Evolutionary conservation across 2,329 filamentous ascomycete species (phyloP).

Genomic region (Trichoderma lentiforme): DNA sequence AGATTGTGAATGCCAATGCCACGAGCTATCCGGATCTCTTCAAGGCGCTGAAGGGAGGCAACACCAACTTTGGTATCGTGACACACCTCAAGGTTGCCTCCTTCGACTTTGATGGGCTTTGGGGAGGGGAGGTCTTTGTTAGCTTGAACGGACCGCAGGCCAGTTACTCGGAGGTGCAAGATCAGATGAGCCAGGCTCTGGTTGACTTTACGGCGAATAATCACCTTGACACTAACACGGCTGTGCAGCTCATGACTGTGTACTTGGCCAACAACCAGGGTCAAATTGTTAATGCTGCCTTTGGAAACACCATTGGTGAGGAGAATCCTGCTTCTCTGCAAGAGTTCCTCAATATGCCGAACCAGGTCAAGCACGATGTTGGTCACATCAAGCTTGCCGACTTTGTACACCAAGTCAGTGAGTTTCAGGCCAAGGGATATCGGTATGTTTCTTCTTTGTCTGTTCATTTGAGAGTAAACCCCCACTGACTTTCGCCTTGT

Average conservation of each 20-base stretch:
- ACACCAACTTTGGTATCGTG: constrained; percentile 40
- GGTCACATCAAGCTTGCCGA: constrained; percentile 17
- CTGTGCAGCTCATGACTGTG: constrained; percentile 6
- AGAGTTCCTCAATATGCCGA: constrained; percentile 18
- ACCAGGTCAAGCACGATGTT: constrained; percentile 7
- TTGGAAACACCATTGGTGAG: constrained; percentile 3
- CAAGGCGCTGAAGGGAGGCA: constrained; percentile 44
- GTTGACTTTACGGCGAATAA: constrained; percentile 6
- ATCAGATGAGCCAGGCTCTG: neutral
- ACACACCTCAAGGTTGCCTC: constrained; percentile 28
- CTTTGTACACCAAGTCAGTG: constrained; percentile 18
- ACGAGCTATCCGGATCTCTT: constrained; percentile 38
- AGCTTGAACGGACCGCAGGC: constrained; percentile 1
- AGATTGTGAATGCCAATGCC: constrained; percentile 36
- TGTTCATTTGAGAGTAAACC: neutral
- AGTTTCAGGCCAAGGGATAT: constrained; percentile 18
- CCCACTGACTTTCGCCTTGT: neutral
- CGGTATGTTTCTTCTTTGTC: constrained; percentile 5
- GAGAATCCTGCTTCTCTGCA: constrained; percentile 16
- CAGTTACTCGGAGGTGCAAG: neutral
- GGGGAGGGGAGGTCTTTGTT: neutral
- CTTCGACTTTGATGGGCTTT: constrained; percentile 23
- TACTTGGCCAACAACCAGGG: neutral
- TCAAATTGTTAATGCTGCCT: constrained; percentile 8
- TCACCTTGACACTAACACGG: neutral